phyloP scores from a whole-genome alignment of 202 grass and related monocot genomes.

The Digitaria exilis region DNA sequence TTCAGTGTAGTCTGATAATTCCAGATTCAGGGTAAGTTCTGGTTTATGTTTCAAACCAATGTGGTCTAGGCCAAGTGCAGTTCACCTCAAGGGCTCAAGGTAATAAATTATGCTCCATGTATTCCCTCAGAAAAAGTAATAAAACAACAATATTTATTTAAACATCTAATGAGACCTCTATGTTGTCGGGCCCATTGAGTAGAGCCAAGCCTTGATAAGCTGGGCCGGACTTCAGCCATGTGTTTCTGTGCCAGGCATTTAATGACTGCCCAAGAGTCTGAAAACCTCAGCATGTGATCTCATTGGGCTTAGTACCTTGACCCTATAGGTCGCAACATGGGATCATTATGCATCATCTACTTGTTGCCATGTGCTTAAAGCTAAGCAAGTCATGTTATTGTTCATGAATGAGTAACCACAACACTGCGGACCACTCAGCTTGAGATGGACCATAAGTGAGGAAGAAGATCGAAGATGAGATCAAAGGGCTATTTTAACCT shows the following conservation, averaged over 20 bases:
- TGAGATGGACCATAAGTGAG: background rate
- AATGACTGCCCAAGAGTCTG: background rate
- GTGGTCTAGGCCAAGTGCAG: too few relatives aligned
- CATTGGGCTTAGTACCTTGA: background rate
- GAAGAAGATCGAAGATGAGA: background rate
- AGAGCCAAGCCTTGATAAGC: background rate
- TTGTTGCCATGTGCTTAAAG: conserved; percentile 9
- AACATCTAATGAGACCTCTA: background rate
- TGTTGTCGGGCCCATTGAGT: background rate
- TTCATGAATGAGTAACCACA: conserved; percentile 8
- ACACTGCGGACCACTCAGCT: background rate
- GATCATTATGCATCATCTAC: background rate
- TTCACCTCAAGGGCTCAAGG: background rate
- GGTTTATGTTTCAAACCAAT: background rate
- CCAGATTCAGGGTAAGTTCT: background rate
- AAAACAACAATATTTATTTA: background rate
- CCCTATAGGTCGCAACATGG: background rate
- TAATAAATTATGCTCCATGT: conserved; percentile 2
- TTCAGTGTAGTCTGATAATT: background rate
- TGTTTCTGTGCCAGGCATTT: conserved; percentile 8
- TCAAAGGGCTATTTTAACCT: background rate
- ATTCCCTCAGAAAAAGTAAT: background rate
- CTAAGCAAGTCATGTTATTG: background rate
- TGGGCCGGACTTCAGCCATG: background rate
- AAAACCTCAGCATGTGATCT: background rate